phyloP scores from a whole-genome alignment of 1,284 basidiomycete genomes.

The Lignosus rhinocerotis region DNA sequence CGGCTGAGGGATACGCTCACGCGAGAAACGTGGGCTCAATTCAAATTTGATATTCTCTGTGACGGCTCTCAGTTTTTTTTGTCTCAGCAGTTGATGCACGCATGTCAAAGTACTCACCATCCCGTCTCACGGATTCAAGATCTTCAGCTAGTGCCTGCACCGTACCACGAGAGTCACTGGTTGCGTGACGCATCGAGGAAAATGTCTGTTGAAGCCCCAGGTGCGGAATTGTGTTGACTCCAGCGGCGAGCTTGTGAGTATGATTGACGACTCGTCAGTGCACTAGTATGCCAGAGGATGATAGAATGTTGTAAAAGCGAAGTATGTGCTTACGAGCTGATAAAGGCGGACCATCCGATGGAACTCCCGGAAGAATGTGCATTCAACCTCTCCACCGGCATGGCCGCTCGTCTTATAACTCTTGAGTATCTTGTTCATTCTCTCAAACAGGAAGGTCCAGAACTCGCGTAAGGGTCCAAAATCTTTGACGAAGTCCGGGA shows the following conservation, averaged over 20 bases:
- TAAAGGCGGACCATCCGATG: constrained; percentile 16
- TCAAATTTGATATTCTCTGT: background rate
- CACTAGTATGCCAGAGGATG: too few relatives aligned
- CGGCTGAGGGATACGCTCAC: background rate
- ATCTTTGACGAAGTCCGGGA: constrained; percentile 24
- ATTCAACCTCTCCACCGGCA: constrained; percentile 34
- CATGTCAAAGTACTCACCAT: background rate
- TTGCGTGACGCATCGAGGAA: background rate
- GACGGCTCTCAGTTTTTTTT: background rate
- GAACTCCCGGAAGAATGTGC: constrained; percentile 37
- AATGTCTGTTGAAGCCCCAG: too few relatives aligned
- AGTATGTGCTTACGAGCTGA: background rate
- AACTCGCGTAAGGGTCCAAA: constrained; percentile 38
- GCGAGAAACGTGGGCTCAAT: background rate
- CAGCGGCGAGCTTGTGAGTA: background rate
- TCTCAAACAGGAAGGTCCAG: constrained; percentile 41
- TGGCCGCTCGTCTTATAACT: constrained; percentile 36
- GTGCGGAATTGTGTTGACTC: too few relatives aligned
- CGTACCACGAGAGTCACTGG: background rate
- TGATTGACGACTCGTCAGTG: too few relatives aligned
- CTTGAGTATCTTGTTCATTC: constrained; percentile 40
- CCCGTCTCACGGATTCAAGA: background rate
- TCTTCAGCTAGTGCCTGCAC: background rate
- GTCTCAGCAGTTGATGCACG: background rate
- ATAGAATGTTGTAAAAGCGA: too few relatives aligned